Conservation (phyloP, 2,329 filamentous ascomycete genomes). For the Diplodia sapinea region DNA sequence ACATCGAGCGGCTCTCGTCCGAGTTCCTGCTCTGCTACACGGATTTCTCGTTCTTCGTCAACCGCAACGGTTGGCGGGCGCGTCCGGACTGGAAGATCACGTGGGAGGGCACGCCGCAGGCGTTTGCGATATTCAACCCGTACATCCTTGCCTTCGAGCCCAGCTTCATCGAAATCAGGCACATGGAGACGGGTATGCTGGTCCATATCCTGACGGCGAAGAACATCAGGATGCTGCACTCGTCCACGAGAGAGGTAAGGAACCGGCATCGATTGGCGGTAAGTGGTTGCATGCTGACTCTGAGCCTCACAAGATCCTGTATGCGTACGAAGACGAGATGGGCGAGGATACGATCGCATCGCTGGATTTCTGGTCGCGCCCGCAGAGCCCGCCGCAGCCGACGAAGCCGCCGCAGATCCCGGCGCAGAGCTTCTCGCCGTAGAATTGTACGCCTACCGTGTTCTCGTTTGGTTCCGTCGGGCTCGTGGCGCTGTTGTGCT, state of each 20-base stretch:
- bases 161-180: conserved; percentile 95
- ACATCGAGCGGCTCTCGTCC: conserved; percentile 95
- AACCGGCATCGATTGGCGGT: background rate
- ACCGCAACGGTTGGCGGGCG: conserved; percentile 96
- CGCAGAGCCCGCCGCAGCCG: conserved; percentile 33
- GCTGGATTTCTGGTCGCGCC: conserved; percentile 85
- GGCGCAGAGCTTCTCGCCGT: conserved; percentile 30
- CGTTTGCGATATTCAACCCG: conserved; percentile 92
- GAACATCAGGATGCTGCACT: conserved; percentile 97
- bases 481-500: conserved; percentile 19
- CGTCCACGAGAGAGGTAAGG: conserved; percentile 91
- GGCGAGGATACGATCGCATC: conserved; percentile 93
- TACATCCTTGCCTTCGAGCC: conserved; percentile 98
- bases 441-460: conserved; percentile 18
- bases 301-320: conserved; percentile 73
- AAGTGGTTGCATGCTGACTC: background rate
- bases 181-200: conserved; percentile 87
- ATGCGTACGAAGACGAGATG: conserved; percentile 94
- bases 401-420: conserved; percentile 29
- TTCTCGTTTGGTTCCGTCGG: conserved; percentile 29
- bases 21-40: conserved; percentile 98
- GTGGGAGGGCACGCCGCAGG: conserved; percentile 92
- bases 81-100: conserved; percentile 96
- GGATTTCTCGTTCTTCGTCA: conserved; percentile 99
- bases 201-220: conserved; percentile 96